phyloP scores from a whole-genome alignment of 73 alveolate genomes.

The Paramecium octaurelia region DNA sequence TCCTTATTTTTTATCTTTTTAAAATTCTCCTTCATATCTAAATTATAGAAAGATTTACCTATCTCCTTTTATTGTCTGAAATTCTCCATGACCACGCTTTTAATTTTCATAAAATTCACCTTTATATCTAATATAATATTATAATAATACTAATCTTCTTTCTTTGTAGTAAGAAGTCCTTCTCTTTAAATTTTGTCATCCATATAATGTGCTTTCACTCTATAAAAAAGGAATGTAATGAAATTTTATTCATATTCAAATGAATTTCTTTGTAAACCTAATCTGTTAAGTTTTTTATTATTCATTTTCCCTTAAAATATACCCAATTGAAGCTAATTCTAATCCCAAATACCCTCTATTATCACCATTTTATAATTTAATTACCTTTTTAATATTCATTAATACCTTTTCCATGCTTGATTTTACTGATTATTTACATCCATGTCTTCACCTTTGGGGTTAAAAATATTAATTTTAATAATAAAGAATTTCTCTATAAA shows the following conservation, averaged over 20 bases:
- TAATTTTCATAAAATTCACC: neutral
- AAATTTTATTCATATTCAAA: neutral
- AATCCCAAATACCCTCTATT: neutral
- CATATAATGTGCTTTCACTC: neutral
- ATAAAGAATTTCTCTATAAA: no score
- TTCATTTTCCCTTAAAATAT: neutral
- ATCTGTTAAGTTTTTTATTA: neutral
- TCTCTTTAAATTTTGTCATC: neutral
- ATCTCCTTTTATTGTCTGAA: neutral
- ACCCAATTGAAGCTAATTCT: neutral
- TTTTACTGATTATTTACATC: no score
- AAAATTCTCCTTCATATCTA: neutral
- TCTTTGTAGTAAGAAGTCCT: neutral
- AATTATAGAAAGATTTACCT: neutral
- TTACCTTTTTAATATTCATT: neutral
- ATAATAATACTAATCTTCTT: neutral
- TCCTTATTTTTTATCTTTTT: neutral
- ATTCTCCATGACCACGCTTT: neutral
- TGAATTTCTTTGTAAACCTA: neutral
- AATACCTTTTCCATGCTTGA: neutral
- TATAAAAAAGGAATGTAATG: neutral
- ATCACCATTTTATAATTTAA: neutral
- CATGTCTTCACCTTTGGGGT: no score
- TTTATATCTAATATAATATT: neutral
- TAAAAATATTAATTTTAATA: no score